Evolutionary conservation across 73 alveolate species (phyloP), one percentile per base, ranked within the genome.

Genomic region (Tetrahymena thermophila): DNA sequence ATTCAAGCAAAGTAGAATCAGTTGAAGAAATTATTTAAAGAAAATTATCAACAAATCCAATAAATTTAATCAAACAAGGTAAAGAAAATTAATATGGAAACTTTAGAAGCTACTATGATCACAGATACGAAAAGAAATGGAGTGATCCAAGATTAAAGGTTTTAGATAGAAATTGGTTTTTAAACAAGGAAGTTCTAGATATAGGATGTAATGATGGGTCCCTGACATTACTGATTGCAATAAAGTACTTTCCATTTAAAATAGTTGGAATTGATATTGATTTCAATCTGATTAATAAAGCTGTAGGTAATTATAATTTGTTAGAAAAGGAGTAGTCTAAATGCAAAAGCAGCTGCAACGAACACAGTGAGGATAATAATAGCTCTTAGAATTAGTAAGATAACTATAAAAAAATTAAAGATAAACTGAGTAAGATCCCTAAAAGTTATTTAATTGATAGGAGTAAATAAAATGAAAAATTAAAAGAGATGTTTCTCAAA

Each of bases 131-230:
- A 19, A 35, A 84, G 85, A 94, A 94, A 84, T 96, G 98, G 96
- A 85, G 56, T 96, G 98, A 96, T 56, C 97, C 97, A 14, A 95
- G 98, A 42, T 17, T 96, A 9, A 95, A 56, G 10, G 93, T 93
- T 37, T 85, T 96, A 84, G 93, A 93, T 55, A 56, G 94, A 42
- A 56, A 85, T 16, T 97, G 97, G 97, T 96, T 98, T 94, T 44
- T 94, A 31, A 97, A 97, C 93, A 98, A 96, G 56, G 85, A 93
- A 31, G 93, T 97, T 35, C 96, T 98, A 19, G 99, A 98, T 96
- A 96, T 98, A 34, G 99, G 99, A 34, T 97, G 99, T 83, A 97
- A 97, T 94, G 98, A 96, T 71, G 99, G 99, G 34, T 95, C 98
- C 3, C 93, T 98, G 34, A 98, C 99, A 40, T 71, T 98, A 34